A percentile compares a stretch with the other conserved stretches of the same genome.
Evolutionary conservation across 2,329 filamentous ascomycete genomes (phyloP).

Genomic region (Sporothrix phasma): DNA sequence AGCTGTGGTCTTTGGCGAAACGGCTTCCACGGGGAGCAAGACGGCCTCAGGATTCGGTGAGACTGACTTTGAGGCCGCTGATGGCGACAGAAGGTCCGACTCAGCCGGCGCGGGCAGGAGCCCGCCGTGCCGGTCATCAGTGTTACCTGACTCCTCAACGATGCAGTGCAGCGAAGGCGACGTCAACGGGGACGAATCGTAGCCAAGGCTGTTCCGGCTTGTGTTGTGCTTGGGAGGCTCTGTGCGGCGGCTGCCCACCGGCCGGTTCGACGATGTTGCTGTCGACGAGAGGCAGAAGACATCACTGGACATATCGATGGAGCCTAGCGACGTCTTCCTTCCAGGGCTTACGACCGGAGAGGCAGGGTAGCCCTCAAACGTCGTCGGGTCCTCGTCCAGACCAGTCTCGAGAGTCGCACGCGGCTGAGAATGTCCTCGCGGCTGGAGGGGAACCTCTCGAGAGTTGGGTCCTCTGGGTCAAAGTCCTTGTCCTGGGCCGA

Average conservation of each 20-base stretch:
- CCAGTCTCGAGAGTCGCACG: slow-evolving; percentile 37
- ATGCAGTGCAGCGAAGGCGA: slow-evolving; percentile 37
- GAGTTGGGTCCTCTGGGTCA: slow-evolving; percentile 38
- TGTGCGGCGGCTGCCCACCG: background rate
- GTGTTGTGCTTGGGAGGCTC: background rate
- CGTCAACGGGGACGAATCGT: slow-evolving; percentile 18
- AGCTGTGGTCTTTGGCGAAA: background rate
- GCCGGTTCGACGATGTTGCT: background rate
- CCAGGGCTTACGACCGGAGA: slow-evolving; percentile 29
- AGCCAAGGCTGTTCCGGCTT: slow-evolving; percentile 25
- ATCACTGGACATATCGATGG: slow-evolving; percentile 31
- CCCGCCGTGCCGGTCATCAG: slow-evolving; percentile 11
- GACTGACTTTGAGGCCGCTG: background rate
- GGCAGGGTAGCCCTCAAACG: slow-evolving; percentile 28
- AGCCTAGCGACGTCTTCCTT: slow-evolving; percentile 27
- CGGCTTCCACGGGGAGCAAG: background rate
- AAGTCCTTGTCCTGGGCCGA: slow-evolving; percentile 19
- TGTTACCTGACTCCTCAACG: slow-evolving; percentile 30
- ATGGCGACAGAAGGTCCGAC: background rate
- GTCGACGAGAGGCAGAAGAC: slow-evolving; percentile 26
- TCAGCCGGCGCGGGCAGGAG: background rate
- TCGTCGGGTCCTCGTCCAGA: slow-evolving; percentile 31
- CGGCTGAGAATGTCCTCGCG: slow-evolving; percentile 35
- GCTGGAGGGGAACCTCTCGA: slow-evolving; percentile 40
- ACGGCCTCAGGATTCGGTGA: background rate